These are phyloP conservation scores for Backusella westeae DNA, from an alignment of 192 early-diverging fungal species.

Conservation along the genomic window DNA sequence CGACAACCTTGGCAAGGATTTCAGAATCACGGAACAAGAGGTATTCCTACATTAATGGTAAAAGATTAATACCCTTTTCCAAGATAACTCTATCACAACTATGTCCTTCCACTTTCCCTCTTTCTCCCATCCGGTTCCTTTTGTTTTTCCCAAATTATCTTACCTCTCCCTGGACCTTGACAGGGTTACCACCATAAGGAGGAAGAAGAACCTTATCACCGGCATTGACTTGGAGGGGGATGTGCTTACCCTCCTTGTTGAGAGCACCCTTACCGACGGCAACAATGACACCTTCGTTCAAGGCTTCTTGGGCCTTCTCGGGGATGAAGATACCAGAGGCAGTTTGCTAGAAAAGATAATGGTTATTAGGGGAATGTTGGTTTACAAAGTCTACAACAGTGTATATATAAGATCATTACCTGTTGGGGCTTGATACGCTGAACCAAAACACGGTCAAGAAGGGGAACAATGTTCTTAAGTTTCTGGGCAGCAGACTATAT, in stretches of 20 bases:
- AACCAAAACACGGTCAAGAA: conserved; percentile 97
- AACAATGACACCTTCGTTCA: conserved; percentile 96
- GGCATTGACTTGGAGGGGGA: conserved; percentile 76
- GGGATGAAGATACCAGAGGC: conserved; percentile 95
- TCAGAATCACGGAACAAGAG: conserved; percentile 91
- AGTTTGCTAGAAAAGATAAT: conserved; percentile 71
- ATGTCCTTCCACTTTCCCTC: background rate
- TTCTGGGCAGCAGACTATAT: conserved; percentile 31
- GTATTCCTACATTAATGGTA: conserved; percentile 57
- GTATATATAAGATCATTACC: conserved; percentile 38
- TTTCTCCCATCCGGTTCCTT: background rate
- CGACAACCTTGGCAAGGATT: conserved; percentile 90
- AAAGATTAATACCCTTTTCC: background rate
- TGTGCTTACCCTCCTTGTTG: conserved; percentile 83
- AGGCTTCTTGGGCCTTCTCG: conserved; percentile 96
- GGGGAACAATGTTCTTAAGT: conserved; percentile 89
- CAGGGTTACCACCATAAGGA: conserved; percentile 87
- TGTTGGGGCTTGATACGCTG: conserved; percentile 94
- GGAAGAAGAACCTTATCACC: conserved; percentile 98
- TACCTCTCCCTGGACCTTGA: conserved; percentile 86
- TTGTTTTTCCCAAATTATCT: background rate
- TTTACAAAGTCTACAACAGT: background rate
- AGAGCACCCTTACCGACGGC: conserved; percentile 90
- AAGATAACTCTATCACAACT: background rate
- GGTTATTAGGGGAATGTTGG: background rate